Evolutionary conservation across 78 protist species (phyloP).

Genomic region (Goniomonas avonlea): DNA sequence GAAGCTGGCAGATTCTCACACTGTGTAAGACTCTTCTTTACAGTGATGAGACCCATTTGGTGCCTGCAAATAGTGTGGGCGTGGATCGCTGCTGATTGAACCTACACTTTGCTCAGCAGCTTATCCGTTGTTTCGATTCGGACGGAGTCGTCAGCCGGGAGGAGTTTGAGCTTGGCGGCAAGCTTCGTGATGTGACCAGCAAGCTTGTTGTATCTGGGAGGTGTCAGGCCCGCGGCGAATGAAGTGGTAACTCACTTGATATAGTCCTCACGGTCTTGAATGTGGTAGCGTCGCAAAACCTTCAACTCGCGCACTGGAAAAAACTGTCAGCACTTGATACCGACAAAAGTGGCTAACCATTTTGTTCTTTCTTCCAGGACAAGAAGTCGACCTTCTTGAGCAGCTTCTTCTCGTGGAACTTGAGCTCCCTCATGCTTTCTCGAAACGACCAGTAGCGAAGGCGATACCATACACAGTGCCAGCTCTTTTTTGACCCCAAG

Average conservation of each 20-base stretch:
- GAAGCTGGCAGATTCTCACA: constrained; percentile 13
- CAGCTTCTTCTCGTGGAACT: constrained; percentile 72
- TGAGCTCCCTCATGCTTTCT: constrained; percentile 59
- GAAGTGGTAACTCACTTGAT: neutral
- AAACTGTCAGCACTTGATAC: no score
- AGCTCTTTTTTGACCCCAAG: no score
- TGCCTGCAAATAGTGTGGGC: neutral
- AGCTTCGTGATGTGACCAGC: constrained; percentile 33
- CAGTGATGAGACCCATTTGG: neutral
- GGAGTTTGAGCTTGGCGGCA: constrained; percentile 14
- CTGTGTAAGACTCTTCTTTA: constrained; percentile 8
- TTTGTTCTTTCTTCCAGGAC: constrained; percentile 56
- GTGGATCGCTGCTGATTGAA: neutral
- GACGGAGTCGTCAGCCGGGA: constrained; percentile 41
- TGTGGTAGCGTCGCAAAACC: constrained; percentile 47
- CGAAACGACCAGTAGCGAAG: no score
- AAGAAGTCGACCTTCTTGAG: constrained; percentile 72
- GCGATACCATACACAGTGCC: no score
- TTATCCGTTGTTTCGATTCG: constrained; percentile 45
- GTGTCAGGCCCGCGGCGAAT: neutral
- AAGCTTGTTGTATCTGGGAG: constrained; percentile 41
- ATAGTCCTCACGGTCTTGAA: constrained; percentile 74
- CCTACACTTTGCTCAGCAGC: constrained; percentile 64
- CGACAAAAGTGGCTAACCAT: no score
- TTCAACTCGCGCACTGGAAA: constrained; percentile 56